phyloP scores from a whole-genome alignment of 2,329 filamentous ascomycete species.

The Alternaria solani region DNA sequence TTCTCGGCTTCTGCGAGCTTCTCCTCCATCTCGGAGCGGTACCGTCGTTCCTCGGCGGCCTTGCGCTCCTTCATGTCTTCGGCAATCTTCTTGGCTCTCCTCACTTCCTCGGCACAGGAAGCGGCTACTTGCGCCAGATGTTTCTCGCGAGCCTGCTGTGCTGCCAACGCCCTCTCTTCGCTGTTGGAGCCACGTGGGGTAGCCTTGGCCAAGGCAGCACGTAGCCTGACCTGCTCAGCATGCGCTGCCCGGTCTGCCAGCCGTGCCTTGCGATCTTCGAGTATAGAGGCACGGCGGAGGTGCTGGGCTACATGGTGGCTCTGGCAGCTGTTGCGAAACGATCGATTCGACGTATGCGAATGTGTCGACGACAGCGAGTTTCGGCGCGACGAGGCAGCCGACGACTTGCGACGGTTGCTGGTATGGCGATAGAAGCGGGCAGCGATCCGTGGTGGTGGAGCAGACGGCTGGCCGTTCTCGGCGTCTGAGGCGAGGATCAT shows the following conservation, averaged over 20 bases:
- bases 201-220: slow-evolving; percentile 77
- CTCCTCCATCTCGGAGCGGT: slow-evolving; percentile 80
- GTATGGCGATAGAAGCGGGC: slow-evolving; percentile 76
- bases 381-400: slow-evolving; percentile 78
- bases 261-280: slow-evolving; percentile 80
- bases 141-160: slow-evolving; percentile 78
- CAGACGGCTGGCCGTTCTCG: slow-evolving; percentile 56
- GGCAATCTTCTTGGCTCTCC: slow-evolving; percentile 81
- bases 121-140: slow-evolving; percentile 84
- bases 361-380: slow-evolving; percentile 82
- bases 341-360: slow-evolving; percentile 72
- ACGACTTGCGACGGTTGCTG: slow-evolving; percentile 74
- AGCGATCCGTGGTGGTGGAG: slow-evolving; percentile 78
- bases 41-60: slow-evolving; percentile 74
- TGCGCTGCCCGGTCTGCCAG: slow-evolving; percentile 82
- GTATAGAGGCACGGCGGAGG: slow-evolving; percentile 78
- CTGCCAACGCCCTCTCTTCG: slow-evolving; percentile 79
- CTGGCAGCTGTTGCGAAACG: slow-evolving; percentile 65
- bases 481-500: slow-evolving; percentile 52
- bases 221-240: slow-evolving; percentile 80
- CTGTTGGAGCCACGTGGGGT: slow-evolving; percentile 71
- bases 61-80: slow-evolving; percentile 83
- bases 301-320: slow-evolving; percentile 82
- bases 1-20: slow-evolving; percentile 79
- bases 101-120: slow-evolving; percentile 82